Percentiles rank a stretch among this genome's conserved stretches.
Conservation (phyloP, 371 early-diverging fungal genomes). For the Mortierella sp. region DNA sequence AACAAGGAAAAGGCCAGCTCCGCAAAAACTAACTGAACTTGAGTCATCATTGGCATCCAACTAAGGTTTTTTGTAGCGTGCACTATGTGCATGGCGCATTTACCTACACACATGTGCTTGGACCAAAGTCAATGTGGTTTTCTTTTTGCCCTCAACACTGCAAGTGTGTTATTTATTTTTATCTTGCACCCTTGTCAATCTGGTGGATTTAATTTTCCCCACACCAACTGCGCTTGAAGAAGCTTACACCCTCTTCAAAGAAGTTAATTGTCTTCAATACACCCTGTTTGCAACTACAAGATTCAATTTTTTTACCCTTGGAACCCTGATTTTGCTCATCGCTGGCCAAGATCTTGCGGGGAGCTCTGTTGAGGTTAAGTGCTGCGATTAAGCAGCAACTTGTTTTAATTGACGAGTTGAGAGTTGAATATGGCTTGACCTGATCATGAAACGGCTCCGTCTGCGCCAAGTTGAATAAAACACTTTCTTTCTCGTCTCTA, state of each 20-base stretch:
- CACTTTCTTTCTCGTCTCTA: too few relatives aligned
- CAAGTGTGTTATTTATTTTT: neutral
- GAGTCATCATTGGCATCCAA: neutral
- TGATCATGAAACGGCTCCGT: too few relatives aligned
- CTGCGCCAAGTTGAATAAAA: too few relatives aligned
- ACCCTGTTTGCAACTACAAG: neutral
- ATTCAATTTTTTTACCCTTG: neutral
- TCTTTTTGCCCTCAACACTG: neutral
- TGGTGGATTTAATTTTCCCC: neutral
- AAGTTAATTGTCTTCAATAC: neutral
- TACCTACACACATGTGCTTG: neutral
- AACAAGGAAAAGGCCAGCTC: neutral
- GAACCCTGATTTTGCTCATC: neutral
- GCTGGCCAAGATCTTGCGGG: neutral
- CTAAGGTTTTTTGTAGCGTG: neutral
- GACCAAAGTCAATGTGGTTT: neutral
- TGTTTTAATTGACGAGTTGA: too few relatives aligned
- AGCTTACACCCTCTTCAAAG: neutral
- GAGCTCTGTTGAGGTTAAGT: too few relatives aligned
- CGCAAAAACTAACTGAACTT: neutral
- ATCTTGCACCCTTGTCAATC: neutral
- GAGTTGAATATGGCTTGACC: too few relatives aligned
- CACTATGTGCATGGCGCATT: neutral
- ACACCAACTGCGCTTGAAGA: neutral
- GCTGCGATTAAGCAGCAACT: too few relatives aligned